These are phyloP conservation scores for Pythium scleroteichum DNA, from an alignment of 352 stramenopile genomes.

Conservation along the genomic window DNA sequence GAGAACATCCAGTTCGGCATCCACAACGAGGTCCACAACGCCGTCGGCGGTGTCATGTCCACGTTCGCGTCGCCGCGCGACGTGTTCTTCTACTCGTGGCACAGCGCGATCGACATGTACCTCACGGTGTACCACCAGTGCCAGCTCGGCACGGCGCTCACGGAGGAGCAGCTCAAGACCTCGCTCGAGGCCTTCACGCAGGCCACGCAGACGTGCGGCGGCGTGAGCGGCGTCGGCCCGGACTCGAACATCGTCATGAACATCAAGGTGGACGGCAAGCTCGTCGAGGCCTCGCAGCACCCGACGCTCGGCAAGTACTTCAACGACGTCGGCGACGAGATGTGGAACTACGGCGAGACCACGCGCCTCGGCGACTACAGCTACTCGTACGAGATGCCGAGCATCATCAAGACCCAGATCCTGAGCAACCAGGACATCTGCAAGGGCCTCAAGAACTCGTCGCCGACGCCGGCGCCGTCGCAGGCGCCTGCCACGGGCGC, in stretches of 20 bases:
- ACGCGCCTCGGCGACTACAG: slow-evolving; percentile 66
- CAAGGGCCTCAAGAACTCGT: slow-evolving; percentile 39
- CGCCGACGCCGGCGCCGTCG: slow-evolving; percentile 40
- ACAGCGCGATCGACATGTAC: slow-evolving; percentile 68
- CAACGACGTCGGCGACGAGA: slow-evolving; percentile 45
- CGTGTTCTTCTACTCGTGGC: slow-evolving; percentile 73
- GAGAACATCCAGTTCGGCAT: slow-evolving; percentile 60
- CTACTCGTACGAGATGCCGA: slow-evolving; percentile 72
- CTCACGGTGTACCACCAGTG: slow-evolving; percentile 69
- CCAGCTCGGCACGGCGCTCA: slow-evolving; percentile 42
- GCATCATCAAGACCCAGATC: slow-evolving; percentile 58
- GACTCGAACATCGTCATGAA: slow-evolving; percentile 42
- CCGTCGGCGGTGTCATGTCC: slow-evolving; percentile 51
- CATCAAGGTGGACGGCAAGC: slow-evolving; percentile 39
- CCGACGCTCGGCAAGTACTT: slow-evolving; percentile 70
- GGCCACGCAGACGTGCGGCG: slow-evolving; percentile 45
- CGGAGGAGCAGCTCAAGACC: slow-evolving; percentile 41
- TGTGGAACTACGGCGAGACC: slow-evolving; percentile 65
- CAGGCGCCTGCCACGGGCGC: slow-evolving; percentile 14
- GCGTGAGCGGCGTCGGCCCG: slow-evolving; percentile 39
- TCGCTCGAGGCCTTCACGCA: slow-evolving; percentile 49
- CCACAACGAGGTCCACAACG: slow-evolving; percentile 64
- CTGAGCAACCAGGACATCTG: slow-evolving; percentile 68
- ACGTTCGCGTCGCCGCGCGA: slow-evolving; percentile 55
- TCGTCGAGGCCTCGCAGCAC: slow-evolving; percentile 60